These are phyloP conservation scores for Rhizodiscina lignyota DNA, from an alignment of 495 filamentous ascomycete species.

Conservation along the genomic window DNA sequence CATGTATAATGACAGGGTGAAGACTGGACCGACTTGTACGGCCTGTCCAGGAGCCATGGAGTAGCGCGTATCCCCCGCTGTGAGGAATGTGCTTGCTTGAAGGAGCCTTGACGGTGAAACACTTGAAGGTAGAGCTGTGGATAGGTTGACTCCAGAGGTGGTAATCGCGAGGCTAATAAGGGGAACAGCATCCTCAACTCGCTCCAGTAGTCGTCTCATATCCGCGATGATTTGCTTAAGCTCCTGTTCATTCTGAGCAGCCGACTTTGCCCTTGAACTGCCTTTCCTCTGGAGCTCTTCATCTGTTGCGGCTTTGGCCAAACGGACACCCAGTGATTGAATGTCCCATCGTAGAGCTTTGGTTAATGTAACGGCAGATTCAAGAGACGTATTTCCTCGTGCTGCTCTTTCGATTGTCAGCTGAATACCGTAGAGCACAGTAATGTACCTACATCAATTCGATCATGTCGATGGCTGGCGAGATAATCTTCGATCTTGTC, in stretches of 20 bases:
- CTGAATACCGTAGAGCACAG: too few species aligned
- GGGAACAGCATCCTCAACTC: constrained; percentile 87
- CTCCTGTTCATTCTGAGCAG: constrained; percentile 36
- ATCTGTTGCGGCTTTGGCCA: constrained; percentile 51
- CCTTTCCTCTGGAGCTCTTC: constrained; percentile 41
- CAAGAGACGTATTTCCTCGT: constrained; percentile 85
- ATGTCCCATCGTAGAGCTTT: constrained; percentile 82
- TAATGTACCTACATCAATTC: constrained; percentile 66
- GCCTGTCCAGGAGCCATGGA: constrained; percentile 38
- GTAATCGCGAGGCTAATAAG: constrained; percentile 91
- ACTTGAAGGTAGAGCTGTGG: constrained; percentile 58
- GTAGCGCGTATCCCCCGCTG: constrained; percentile 75
- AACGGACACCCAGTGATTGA: constrained; percentile 59
- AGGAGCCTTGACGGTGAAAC: constrained; percentile 83
- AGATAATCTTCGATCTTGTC: constrained; percentile 53
- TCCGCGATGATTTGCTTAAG: constrained; percentile 54
- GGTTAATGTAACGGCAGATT: constrained; percentile 73
- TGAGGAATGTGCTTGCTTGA: constrained; percentile 87
- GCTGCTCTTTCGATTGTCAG: constrained; percentile 45
- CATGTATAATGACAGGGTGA: constrained; percentile 90
- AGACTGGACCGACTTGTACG: constrained; percentile 77
- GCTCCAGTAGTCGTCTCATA: constrained; percentile 55
- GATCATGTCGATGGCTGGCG: constrained; percentile 85
- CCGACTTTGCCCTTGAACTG: constrained; percentile 30
- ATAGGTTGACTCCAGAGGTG: constrained; percentile 77